These are phyloP conservation scores for Cetraspora pellucida DNA, from an alignment of 192 early-diverging fungal species.

Conservation along the genomic window DNA sequence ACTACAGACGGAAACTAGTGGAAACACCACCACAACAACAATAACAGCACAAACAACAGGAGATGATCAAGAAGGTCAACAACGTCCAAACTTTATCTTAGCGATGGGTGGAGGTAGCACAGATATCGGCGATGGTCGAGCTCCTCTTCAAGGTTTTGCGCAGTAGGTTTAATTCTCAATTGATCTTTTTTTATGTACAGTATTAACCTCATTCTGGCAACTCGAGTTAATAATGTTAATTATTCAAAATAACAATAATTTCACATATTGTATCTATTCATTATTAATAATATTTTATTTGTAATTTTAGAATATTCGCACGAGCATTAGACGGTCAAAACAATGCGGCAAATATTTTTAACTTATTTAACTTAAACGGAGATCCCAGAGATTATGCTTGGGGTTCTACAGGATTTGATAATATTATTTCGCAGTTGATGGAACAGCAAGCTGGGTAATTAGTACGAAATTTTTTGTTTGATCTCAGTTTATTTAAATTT, in stretches of 20 bases:
- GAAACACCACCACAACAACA: slow-evolving; percentile 34
- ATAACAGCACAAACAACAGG: slow-evolving; percentile 18
- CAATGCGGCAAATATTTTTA: slow-evolving; percentile 28
- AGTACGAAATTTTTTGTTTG: neutral
- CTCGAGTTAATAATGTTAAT: slow-evolving; percentile 20
- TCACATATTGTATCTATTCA: neutral
- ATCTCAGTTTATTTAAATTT: neutral
- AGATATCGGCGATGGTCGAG: neutral
- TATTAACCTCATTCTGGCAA: slow-evolving; percentile 18
- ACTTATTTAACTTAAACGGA: slow-evolving; percentile 39
- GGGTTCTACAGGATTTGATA: slow-evolving; percentile 80
- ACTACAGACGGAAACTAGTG: slow-evolving; percentile 33
- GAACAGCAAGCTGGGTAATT: slow-evolving; percentile 64
- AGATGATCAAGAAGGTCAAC: slow-evolving; percentile 8
- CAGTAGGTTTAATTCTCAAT: neutral
- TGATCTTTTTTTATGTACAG: slow-evolving; percentile 5
- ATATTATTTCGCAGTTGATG: slow-evolving; percentile 87
- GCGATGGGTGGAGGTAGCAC: slow-evolving; percentile 30
- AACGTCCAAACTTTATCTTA: slow-evolving; percentile 33
- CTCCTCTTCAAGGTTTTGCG: neutral
- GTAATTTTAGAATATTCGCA: slow-evolving; percentile 33
- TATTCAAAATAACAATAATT: neutral
- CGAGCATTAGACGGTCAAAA: slow-evolving; percentile 26
- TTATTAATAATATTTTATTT: slow-evolving; percentile 35
- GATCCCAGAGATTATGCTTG: slow-evolving; percentile 85